Conservation (phyloP, 495 filamentous ascomycete genomes). For the Amniculicola lignicola region DNA sequence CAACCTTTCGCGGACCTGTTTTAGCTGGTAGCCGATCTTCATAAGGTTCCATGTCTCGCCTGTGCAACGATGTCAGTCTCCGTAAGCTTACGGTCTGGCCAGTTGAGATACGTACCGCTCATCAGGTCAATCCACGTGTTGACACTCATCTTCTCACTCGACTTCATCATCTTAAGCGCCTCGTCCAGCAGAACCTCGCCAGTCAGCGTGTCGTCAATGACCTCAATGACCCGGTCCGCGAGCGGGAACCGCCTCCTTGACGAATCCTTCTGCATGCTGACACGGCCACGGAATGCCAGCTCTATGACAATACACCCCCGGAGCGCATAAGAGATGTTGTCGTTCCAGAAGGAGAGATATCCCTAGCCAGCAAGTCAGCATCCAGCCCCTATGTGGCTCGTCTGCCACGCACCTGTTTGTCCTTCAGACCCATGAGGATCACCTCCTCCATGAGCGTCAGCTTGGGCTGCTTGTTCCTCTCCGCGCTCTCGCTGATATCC, state of each 20-base stretch:
- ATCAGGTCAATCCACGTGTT: slow-evolving; percentile 97
- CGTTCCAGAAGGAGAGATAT: slow-evolving; percentile 99
- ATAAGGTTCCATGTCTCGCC: slow-evolving; percentile 99
- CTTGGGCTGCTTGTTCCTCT: slow-evolving; percentile 96
- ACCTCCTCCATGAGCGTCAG: slow-evolving; percentile 98
- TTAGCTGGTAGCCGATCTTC: slow-evolving; percentile 99
- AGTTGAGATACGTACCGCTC: slow-evolving; percentile 69
- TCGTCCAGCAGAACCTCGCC: slow-evolving; percentile 97
- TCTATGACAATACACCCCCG: slow-evolving; percentile 98
- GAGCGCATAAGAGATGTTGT: slow-evolving; percentile 97
- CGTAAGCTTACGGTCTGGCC: no score
- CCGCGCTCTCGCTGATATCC: slow-evolving; percentile 94
- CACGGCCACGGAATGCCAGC: slow-evolving; percentile 88
- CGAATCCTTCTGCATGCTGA: slow-evolving; percentile 98
- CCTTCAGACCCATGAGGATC: slow-evolving; percentile 88
- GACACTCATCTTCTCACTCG: slow-evolving; percentile 99
- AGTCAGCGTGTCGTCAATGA: slow-evolving; percentile 93
- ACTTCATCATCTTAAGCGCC: slow-evolving; percentile 99
- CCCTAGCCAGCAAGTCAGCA: slow-evolving; percentile 54
- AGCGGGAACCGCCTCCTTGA: slow-evolving; percentile 88
- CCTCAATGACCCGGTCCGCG: slow-evolving; percentile 89
- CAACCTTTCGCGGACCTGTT: slow-evolving; percentile 95
- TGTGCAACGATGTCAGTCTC: slow-evolving; percentile 39
- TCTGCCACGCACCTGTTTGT: slow-evolving; percentile 82
- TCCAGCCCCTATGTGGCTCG: background rate